Percentiles rank a stretch among this genome's conserved stretches.
Evolutionary conservation across 1,284 basidiomycete genomes (phyloP).

Genomic region (Ustilago crameri): DNA sequence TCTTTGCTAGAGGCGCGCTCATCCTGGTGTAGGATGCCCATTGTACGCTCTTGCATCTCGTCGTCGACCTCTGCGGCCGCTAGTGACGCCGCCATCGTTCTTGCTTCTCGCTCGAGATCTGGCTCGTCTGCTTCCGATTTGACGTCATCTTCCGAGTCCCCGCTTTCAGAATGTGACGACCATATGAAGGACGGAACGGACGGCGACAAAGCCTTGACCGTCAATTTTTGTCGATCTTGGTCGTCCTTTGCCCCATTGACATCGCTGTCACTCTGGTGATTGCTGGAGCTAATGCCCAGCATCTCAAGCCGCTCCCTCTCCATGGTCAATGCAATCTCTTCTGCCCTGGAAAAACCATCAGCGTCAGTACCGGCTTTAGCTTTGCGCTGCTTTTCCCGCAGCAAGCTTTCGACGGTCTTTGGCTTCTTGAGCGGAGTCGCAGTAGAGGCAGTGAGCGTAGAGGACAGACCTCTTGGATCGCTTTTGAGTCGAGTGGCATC

Average conservation of each 20-base stretch:
- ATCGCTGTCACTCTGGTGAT: background rate
- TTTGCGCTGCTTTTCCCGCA: slow-evolving; percentile 27
- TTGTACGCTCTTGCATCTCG: slow-evolving; percentile 15
- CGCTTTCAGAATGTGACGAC: slow-evolving; percentile 40
- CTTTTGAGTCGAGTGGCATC: slow-evolving; percentile 24
- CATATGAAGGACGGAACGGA: slow-evolving; percentile 41
- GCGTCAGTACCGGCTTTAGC: slow-evolving; percentile 28
- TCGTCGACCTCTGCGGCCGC: slow-evolving; percentile 19
- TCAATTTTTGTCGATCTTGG: slow-evolving; percentile 12
- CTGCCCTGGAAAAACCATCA: slow-evolving; percentile 38
- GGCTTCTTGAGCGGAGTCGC: slow-evolving; percentile 3
- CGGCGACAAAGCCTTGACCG: slow-evolving; percentile 37
- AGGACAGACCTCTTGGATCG: slow-evolving; percentile 22
- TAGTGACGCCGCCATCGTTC: slow-evolving; percentile 16
- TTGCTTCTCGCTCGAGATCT: background rate
- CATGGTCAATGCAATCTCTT: slow-evolving; percentile 37
- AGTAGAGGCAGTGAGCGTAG: slow-evolving; percentile 4
- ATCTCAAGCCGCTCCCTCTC: slow-evolving; percentile 31
- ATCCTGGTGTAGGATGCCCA: slow-evolving; percentile 28
- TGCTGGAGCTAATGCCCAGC: slow-evolving; percentile 19
- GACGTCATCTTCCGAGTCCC: slow-evolving; percentile 14
- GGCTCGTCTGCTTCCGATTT: background rate
- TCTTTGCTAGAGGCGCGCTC: slow-evolving; percentile 1
- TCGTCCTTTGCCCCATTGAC: background rate
- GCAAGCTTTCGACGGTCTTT: slow-evolving; percentile 11